Conservation (phyloP, 148 eudicot species). For the Vaccinium corymbosum region DNA sequence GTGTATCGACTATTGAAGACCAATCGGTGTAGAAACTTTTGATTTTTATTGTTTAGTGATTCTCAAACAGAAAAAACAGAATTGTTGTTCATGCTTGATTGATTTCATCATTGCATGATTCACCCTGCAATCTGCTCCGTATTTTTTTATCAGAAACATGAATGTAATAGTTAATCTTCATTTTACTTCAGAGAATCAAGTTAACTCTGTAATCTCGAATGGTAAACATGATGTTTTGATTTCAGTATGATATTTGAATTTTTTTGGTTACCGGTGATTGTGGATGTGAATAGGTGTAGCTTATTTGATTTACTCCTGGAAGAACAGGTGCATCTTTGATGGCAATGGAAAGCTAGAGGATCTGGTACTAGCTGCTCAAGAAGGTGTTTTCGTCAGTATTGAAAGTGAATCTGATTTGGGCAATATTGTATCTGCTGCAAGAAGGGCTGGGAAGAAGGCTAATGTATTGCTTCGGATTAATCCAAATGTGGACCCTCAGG, state of each 20-base stretch:
- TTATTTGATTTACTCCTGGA: constrained; percentile 4
- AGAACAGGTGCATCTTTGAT: constrained; percentile 75
- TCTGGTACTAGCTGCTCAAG: constrained; percentile 82
- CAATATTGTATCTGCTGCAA: constrained; percentile 86
- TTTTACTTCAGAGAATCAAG: background rate
- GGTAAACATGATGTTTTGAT: background rate
- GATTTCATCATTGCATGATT: too few relatives aligned
- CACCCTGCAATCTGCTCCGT: too few relatives aligned
- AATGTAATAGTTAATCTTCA: background rate
- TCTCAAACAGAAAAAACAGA: too few relatives aligned
- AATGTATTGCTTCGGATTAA: constrained; percentile 93
- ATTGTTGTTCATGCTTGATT: too few relatives aligned
- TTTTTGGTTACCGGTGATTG: background rate
- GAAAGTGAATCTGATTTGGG: constrained; percentile 94
- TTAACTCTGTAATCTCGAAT: background rate
- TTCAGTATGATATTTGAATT: background rate
- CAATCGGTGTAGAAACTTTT: too few relatives aligned
- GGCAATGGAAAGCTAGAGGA: constrained; percentile 91
- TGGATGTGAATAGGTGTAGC: background rate
- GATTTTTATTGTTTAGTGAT: too few relatives aligned
- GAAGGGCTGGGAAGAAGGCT: constrained; percentile 74
- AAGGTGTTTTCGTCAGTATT: constrained; percentile 80
- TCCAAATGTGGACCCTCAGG: constrained; percentile 99
- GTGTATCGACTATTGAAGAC: too few relatives aligned
- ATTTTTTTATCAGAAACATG: background rate